Evolutionary conservation across 352 stramenopile genomes (phyloP), one percentile per base, ranked within the genome.

Genomic region (Phytophthora tentaculata): DNA sequence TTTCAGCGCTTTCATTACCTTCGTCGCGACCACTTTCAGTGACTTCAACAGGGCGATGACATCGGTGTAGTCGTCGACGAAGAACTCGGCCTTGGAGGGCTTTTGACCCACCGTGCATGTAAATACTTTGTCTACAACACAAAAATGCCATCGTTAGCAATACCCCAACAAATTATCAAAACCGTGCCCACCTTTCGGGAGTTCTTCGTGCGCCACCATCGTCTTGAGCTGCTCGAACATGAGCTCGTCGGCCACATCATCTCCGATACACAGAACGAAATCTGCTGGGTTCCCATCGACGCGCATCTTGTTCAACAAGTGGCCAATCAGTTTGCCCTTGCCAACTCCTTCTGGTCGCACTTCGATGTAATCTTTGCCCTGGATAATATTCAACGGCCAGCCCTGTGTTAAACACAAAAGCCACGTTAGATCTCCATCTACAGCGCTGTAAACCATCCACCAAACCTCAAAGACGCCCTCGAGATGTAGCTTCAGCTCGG

Each of bases 51-150:
- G 67, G 44, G 95, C 84, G 45, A 98, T 94, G 1, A 99, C 97
- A 64, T 98, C 96, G 3, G 91, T 92, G 44, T 98, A 91, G 64
- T 99, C 96, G 54, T 99, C 95, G 16, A 99, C 69, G 67, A 97
- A 99, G 65, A 96, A 98, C 24, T 97, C 85, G 2, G 98, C 98
- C 55, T 97, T 96, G 29, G 93, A 98, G 5, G 97, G 97, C 70
- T 99, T 99, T 71, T 99, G 98, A 2, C 98, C 98, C 13, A 99
- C 97, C 0, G 97, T 99, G 66, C 91, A 97, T 1, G 97, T 99
- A 56, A 98, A 98, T 24, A 97, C 83, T 75, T 88, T 95, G 52
- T 92, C 81, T 87, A 80, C 61, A 69, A 71, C 29, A 65, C n/a
- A 68, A 26, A 72, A 26, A 72, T 5, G 51, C 22, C 26, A 45